Base-by-base conservation (phyloP, 2,329 filamentous ascomycete species). In the Aspergillus pseudoterreus region DNA sequence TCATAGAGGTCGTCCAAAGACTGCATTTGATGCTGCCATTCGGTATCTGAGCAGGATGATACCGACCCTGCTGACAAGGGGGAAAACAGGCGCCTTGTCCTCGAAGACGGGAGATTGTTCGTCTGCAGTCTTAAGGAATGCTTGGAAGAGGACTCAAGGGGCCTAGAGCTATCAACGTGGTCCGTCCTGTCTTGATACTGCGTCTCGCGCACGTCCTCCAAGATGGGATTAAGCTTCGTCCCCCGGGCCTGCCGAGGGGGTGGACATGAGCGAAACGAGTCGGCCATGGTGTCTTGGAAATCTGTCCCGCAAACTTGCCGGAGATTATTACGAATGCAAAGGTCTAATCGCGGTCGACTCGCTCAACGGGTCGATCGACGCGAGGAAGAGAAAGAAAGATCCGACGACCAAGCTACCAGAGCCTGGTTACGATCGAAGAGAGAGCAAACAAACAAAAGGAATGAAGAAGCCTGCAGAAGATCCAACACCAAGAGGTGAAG, bases 1-100 rank as follows among this genome's bases (percentile, higher is more conserved):
- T 94, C 88, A 70, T 96, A 96, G 45, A 96, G 75, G 62, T 95
- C 90, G 70, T 95, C 89, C 62, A 92, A 92, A 57, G 90, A 86
- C 79, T 61, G 83, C 82, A 58, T 86, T 86, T 67, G 80, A 75
- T 61, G 78, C 72, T 75, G 81, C 87, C 62, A 77, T 76, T 87
- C 86, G 74, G 77, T 62, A 77, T 78, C 49, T 77, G 82, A 51
- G 54, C 67, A 67, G n/a, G 66, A 69, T 12, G 65, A 71, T 2
- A 60, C 57, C 3, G 67, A 65, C 1, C 59, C 60, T 1, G 63
- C 64, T 6, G 69, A 71, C 12, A 66, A 50, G 4, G 69, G 69
- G 19, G 68, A 69, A 48, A 67, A 57, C 19, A 69, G 41, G 22
- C 64, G 63, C 36, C 61, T 58, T 6, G 62, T 53, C 21, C 57